phyloP scores from a whole-genome alignment of 2,329 filamentous ascomycete species.

The Penicillium sp. region DNA sequence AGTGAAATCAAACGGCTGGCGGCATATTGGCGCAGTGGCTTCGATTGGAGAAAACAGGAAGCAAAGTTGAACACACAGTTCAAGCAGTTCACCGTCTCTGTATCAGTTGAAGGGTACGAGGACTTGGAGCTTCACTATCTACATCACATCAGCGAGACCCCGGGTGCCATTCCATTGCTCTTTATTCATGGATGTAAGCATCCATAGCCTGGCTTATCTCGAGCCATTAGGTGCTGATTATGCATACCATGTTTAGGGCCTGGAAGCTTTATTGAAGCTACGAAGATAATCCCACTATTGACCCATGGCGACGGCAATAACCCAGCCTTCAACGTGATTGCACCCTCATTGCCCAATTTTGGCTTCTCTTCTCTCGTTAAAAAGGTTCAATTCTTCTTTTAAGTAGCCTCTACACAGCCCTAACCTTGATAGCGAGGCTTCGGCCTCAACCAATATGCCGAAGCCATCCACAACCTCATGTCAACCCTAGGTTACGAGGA shows the following conservation, averaged over 20 bases:
- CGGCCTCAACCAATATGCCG: conserved; percentile 64
- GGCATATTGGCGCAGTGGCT: conserved; percentile 60
- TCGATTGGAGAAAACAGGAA: conserved; percentile 68
- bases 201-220: neutral
- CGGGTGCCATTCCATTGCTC: conserved; percentile 65
- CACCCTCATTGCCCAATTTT: conserved; percentile 61
- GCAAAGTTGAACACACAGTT: conserved; percentile 61
- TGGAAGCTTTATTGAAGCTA: conserved; percentile 67
- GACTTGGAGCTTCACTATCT: conserved; percentile 68
- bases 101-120: conserved; percentile 64
- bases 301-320: conserved; percentile 36
- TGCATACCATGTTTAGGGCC: conserved; percentile 50
- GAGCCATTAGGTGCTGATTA: neutral
- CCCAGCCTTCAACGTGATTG: conserved; percentile 59
- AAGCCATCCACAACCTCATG: conserved; percentile 72
- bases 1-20: conserved; percentile 64
- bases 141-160: conserved; percentile 58
- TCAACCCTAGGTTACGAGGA: conserved; percentile 66
- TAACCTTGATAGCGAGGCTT: conserved; percentile 57
- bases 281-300: conserved; percentile 52
- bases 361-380: conserved; percentile 56
- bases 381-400: conserved; percentile 24
- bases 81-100: conserved; percentile 61
- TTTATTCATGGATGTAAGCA: conserved; percentile 68
- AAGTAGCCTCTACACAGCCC: neutral